A percentile compares a stretch with the other conserved stretches of the same genome.
phyloP scores from a whole-genome alignment of 2,329 filamentous ascomycete genomes.

The Pseudogymnoascus sp. region DNA sequence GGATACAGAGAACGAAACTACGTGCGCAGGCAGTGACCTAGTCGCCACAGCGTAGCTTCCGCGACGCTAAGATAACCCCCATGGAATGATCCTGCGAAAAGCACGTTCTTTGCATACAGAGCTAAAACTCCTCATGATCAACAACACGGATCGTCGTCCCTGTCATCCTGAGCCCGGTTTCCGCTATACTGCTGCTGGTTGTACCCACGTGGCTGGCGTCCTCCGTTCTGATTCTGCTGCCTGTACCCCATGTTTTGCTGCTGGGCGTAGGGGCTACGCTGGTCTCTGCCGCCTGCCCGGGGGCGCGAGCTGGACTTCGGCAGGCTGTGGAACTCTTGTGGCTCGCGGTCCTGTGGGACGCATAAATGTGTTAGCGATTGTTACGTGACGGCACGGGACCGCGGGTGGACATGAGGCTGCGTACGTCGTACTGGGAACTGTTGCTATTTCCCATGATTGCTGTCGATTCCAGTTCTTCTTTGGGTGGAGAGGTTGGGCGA shows the following conservation, averaged over 20 bases:
- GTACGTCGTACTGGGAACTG: neutral
- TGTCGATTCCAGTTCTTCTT: neutral
- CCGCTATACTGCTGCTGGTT: neutral
- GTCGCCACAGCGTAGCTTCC: neutral
- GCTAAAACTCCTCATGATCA: neutral
- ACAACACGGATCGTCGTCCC: neutral
- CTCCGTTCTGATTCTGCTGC: neutral
- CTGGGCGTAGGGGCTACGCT: neutral
- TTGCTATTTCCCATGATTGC: neutral
- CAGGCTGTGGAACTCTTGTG: neutral
- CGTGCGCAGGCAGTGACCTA: neutral
- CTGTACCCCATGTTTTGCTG: neutral
- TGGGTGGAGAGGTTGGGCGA: neutral
- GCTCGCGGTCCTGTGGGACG: neutral
- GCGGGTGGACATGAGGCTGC: neutral
- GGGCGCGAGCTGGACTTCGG: neutral
- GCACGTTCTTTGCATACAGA: neutral
- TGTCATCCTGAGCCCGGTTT: neutral
- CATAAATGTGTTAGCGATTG: neutral
- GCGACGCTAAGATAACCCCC: neutral
- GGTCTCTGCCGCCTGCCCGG: neutral
- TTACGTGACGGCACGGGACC: neutral
- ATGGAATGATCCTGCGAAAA: neutral
- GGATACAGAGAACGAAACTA: too few relatives aligned
- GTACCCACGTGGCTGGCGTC: neutral